Evolutionary conservation across 1,284 basidiomycete genomes (phyloP).

Genomic region (Pseudomicrostroma phylloplanum): DNA sequence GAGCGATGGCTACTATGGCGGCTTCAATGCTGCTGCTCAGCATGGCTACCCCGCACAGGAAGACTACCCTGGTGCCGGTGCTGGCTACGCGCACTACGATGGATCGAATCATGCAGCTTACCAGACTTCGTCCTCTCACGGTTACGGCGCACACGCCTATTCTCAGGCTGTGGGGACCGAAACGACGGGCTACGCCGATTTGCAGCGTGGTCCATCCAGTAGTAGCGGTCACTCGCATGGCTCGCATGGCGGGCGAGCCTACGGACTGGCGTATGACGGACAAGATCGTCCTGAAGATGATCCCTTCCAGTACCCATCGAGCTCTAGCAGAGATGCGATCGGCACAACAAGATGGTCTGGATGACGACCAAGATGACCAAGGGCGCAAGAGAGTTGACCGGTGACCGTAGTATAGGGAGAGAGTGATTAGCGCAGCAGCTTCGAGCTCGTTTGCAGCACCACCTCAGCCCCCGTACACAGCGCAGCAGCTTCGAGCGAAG

Average conservation of each 20-base stretch:
- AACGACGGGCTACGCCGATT: neutral
- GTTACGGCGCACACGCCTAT: neutral
- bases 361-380: too few species aligned
- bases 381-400: too few species aligned
- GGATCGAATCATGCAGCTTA: neutral
- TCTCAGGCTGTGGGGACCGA: neutral
- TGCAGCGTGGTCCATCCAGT: neutral
- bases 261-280: neutral
- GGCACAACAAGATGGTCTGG: too few species aligned
- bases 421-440: too few species aligned
- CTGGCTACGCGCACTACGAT: slow-evolving; percentile 1
- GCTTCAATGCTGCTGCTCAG: neutral
- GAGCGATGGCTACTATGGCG: neutral
- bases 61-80: neutral
- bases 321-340: too few species aligned
- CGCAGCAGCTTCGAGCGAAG: too few species aligned
- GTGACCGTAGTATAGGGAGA: too few species aligned
- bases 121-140: neutral
- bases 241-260: neutral
- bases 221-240: neutral
- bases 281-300: neutral
- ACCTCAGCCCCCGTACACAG: too few species aligned
- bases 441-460: too few species aligned
- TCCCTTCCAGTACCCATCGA: neutral
- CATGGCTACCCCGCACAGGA: neutral